Conservation (phyloP, 129 eudicot genomes). For the Flaveria linearis region DNA sequence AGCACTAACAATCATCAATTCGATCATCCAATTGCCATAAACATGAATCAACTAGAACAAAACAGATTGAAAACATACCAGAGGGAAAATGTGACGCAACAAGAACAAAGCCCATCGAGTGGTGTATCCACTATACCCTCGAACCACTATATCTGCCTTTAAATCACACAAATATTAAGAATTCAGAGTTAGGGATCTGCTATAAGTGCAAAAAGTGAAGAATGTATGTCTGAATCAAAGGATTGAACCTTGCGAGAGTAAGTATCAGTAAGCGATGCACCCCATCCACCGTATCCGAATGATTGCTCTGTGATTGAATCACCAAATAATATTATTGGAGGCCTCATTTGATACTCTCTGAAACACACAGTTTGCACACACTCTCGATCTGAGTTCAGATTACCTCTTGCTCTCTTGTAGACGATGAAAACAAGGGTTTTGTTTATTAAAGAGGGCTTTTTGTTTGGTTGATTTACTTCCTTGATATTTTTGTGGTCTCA, state of each 20-base stretch:
- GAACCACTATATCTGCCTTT: constrained; percentile 78
- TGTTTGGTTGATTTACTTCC: too few species aligned
- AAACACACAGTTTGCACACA: background rate
- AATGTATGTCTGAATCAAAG: background rate
- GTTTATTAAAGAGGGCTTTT: too few species aligned
- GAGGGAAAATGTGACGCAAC: constrained; percentile 72
- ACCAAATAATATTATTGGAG: constrained; percentile 70
- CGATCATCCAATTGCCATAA: background rate
- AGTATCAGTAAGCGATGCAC: constrained; percentile 70
- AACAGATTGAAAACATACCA: constrained; percentile 39
- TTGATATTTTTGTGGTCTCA: too few species aligned
- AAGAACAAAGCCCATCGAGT: constrained; percentile 90
- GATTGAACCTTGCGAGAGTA: constrained; percentile 75
- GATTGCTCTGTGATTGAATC: constrained; percentile 88
- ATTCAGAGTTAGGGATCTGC: background rate
- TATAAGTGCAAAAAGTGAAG: background rate
- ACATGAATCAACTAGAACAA: background rate
- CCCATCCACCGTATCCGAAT: constrained; percentile 76
- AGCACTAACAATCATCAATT: background rate
- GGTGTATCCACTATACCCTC: constrained; percentile 91
- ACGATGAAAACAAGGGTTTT: background rate
- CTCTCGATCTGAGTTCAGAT: background rate
- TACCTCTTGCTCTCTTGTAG: background rate
- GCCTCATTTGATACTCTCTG: constrained; percentile 46
- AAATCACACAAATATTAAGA: background rate